A percentile compares a stretch with the other conserved stretches of the same genome.
These are phyloP conservation scores for Lithospermum erythrorhizon DNA, from an alignment of 257 asterid genomes.

Conservation along the genomic window DNA sequence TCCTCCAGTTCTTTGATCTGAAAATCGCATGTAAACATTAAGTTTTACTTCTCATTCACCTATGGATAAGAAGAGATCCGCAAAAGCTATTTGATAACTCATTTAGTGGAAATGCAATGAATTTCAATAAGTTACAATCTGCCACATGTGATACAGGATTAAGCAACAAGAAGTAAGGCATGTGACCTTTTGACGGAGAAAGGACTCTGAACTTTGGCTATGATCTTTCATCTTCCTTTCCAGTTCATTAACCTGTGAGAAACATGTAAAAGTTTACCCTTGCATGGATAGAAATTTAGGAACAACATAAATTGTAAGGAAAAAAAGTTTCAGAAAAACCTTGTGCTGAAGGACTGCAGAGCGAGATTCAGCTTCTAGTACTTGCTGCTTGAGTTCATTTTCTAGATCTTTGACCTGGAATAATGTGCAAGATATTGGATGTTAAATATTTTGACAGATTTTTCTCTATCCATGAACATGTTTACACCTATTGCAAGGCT, in stretches of 20 bases:
- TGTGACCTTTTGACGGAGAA: conserved; percentile 6
- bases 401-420: conserved; percentile 59
- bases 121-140: neutral
- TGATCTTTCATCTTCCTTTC: conserved; percentile 41
- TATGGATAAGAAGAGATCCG: no score
- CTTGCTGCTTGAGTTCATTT: conserved; percentile 49
- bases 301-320: neutral
- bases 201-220: conserved; percentile 36
- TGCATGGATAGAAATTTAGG: neutral
- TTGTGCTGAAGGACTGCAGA: conserved; percentile 48
- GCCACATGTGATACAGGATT: neutral
- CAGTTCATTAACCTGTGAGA: conserved; percentile 53
- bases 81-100: no score
- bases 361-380: conserved; percentile 39
- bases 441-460: no score
- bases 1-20: conserved; percentile 78
- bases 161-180: neutral
- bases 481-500: no score
- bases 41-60: no score
- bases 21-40: neutral
- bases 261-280: neutral
- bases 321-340: conserved; percentile 27
- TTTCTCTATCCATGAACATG: no score
- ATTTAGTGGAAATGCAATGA: no score
- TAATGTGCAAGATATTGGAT: no score